Evolutionary conservation across 495 filamentous ascomycete species (phyloP).

Genomic region (Penicillium lagena): DNA sequence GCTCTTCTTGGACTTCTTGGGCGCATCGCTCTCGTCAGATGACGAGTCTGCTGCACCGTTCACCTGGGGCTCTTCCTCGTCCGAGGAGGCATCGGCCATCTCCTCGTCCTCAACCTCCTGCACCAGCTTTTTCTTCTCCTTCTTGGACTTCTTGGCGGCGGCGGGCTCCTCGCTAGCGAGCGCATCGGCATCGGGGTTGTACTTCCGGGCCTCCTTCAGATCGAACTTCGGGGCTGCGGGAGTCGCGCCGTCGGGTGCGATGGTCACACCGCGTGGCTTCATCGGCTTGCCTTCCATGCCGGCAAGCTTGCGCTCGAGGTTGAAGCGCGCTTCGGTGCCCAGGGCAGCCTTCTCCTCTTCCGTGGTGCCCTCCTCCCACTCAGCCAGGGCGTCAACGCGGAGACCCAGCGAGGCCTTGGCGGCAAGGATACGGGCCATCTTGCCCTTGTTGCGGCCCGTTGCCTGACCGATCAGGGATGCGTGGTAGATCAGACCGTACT

Average conservation of each 20-base stretch:
- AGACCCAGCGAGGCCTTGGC: slow-evolving; percentile 89
- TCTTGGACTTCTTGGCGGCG: slow-evolving; percentile 41
- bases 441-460: slow-evolving; percentile 96
- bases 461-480: slow-evolving; percentile 95
- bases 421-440: slow-evolving; percentile 94
- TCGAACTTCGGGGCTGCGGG: slow-evolving; percentile 71
- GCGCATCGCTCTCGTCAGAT: slow-evolving; percentile 32
- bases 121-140: slow-evolving; percentile 50
- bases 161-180: slow-evolving; percentile 58
- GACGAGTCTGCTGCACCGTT: slow-evolving; percentile 4
- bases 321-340: slow-evolving; percentile 65
- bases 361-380: slow-evolving; percentile 69
- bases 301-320: slow-evolving; percentile 80
- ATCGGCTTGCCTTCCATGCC: slow-evolving; percentile 88
- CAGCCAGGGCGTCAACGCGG: slow-evolving; percentile 84
- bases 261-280: slow-evolving; percentile 63
- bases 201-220: slow-evolving; percentile 89
- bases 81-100: slow-evolving; percentile 48
- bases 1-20: slow-evolving; percentile 41
- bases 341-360: slow-evolving; percentile 81
- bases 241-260: slow-evolving; percentile 61
- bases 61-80: slow-evolving; percentile 30
- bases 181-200: slow-evolving; percentile 92
- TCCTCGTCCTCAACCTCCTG: slow-evolving; percentile 48
- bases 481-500: slow-evolving; percentile 99